Conservation (phyloP, 225 moss, liverwort and hornwort genomes). For the Sphagnum contortum region DNA sequence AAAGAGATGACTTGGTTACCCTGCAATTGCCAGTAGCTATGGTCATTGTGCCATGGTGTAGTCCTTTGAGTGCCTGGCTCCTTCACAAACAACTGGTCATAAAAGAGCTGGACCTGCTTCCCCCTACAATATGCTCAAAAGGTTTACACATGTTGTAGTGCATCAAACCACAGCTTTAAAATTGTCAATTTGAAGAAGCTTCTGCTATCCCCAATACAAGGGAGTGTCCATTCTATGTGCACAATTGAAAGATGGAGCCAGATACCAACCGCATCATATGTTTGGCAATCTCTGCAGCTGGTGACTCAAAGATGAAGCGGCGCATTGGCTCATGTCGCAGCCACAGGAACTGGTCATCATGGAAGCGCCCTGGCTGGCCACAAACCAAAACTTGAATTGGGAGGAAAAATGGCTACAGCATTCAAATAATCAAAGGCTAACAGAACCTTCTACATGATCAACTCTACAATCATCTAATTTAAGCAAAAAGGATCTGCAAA, state of each 20-base stretch:
- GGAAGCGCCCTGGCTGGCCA: constrained; percentile 91
- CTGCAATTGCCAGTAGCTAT: constrained; percentile 93
- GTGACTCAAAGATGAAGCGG: constrained; percentile 72
- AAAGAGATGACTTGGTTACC: constrained; percentile 84
- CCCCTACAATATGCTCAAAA: constrained; percentile 28
- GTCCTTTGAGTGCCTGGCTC: constrained; percentile 85
- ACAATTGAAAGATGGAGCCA: constrained; percentile 1
- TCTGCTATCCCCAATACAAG: too few relatives aligned
- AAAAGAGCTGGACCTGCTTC: constrained; percentile 77
- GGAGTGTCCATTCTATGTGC: too few relatives aligned
- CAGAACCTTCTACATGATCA: too few relatives aligned
- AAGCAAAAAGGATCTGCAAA: too few relatives aligned
- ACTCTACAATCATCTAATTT: too few relatives aligned
- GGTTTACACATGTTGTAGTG: too few relatives aligned
- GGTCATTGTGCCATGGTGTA: constrained; percentile 99
- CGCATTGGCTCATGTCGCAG: constrained; percentile 68
- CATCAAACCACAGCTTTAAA: too few relatives aligned
- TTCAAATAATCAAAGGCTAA: too few relatives aligned
- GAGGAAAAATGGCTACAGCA: background rate
- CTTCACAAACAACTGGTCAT: constrained; percentile 93
- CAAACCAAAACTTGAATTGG: constrained; percentile 5
- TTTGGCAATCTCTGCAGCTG: constrained; percentile 80
- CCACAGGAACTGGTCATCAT: constrained; percentile 98
- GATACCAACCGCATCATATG: constrained; percentile 71
- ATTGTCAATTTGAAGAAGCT: too few relatives aligned